Base-by-base conservation (phyloP, 345 rosid genomes). In the Gossypium thurberi region DNA sequence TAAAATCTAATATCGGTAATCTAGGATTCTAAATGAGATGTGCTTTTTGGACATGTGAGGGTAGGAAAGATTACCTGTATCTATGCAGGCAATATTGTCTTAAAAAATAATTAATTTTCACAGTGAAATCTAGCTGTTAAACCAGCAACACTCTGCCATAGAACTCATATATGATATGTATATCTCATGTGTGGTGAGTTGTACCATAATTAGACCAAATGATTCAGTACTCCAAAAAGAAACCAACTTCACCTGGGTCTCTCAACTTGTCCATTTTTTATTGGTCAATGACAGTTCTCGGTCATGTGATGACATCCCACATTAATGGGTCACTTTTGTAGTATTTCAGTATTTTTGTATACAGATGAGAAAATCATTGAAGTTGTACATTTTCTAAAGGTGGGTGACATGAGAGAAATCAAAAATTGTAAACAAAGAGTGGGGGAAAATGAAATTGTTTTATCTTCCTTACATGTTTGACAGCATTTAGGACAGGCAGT, bases 51-150 rank as follows among this genome's bases (percentile, higher is more conserved):
- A 46, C 18, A 23, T 44, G 55, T 46, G 70, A 65, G 43, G n/a
- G 4, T 6, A 21, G 33, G 37, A 46, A 66, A 66, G 40, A 66
- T 23, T 66, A 7, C 40, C 12, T 46, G 37, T 23, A 18, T 13
- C 52, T 5, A 20, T 12, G 33, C 52, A 20, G 18, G 18, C 53
- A 21, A 12, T 6, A 17, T 46, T 66, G 70, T 46, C 40, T 23
- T 46, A 21, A 46, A 21, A 46, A 21, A 6, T 15, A 66, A 21
- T n/a, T 13, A 21, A 21, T 47, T 67, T 48, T 4, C 23, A 67
- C 42, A 25, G 71, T 67, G 71, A 67, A 67, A 26, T 67, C 57
- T 67, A 48, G 71, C 9, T 48, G 71, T 67, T 42, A 67, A 67
- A 67, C 58, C 13, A 4, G 46, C 72, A 68, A 28, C 9, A 68